Evolutionary conservation across 108 stramenopile genomes (phyloP), one percentile per base, ranked within the genome.

Genomic region (Nannochloropsis gaditana): DNA sequence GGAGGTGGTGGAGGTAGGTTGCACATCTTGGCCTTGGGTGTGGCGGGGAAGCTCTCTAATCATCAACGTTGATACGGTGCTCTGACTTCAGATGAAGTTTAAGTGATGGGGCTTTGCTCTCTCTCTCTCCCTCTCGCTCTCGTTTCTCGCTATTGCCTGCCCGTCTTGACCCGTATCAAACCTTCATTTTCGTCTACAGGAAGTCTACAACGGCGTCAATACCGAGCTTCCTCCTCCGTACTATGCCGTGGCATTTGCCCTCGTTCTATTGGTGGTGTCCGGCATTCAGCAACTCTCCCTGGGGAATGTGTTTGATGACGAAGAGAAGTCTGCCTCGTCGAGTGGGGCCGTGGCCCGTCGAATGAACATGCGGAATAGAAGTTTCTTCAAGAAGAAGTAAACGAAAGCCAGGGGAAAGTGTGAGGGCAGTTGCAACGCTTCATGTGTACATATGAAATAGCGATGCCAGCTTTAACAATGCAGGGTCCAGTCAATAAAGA

Each of bases 251-350:
- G 59, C 59, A 15, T 73, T 73, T 73, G 59, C 59, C 5, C n/a
- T 73, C 19, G 59, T 73, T n/a, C 59, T 73, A 6, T 73, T 73
- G 59, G 59, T 73, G 59, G 59, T 73, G 19, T 73, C 59, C 1
- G 59, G 59, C n/a, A 73, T 73, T 73, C 59, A 73, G 59, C 59
- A 73, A 73, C n/a, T 73, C 19, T 73, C 59, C n/a, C n/a, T 73
- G 8, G 59, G 59, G 2, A 73, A 73, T 73, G 59, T 73, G 4
- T 73, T 73, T 73, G 59, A 73, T n/a, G 59, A 73, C 19, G 59
- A 73, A n/a, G 59, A 73, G 59, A 73, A 73, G 8, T 73, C 59
- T 6, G 59, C 59, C 59, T 73, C 59, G 59, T 73, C 59, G 4
- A 73, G 59, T 73, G 59, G 59, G 5, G 59, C 59, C 19, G 59